Conservation (phyloP, 1,284 basidiomycete genomes). For the Cryptococcus amylolentus region DNA sequence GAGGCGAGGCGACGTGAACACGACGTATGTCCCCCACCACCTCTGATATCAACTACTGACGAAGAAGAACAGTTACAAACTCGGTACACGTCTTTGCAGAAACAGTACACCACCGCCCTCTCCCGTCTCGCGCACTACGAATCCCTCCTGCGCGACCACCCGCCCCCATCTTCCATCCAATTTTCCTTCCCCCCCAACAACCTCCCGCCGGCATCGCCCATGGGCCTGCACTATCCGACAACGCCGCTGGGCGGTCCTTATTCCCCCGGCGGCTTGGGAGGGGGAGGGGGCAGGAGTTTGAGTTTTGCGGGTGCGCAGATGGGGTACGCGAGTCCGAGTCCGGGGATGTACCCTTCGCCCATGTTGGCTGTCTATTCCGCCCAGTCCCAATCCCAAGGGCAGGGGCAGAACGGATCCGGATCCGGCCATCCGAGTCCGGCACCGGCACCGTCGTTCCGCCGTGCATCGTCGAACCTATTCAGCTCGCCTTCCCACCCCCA, state of each 20-base stretch:
- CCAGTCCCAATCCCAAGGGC: too few species aligned
- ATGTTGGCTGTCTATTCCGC: slow-evolving; percentile 3
- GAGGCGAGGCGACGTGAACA: slow-evolving; percentile 31
- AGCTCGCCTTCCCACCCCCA: slow-evolving; percentile 1
- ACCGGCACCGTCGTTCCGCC: too few species aligned
- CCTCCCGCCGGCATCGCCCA: slow-evolving; percentile 12
- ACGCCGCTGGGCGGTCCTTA: too few species aligned
- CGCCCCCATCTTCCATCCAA: too few species aligned
- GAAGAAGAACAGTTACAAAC: slow-evolving; percentile 13
- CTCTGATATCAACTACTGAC: slow-evolving; percentile 2
- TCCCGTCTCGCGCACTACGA: slow-evolving; percentile 11
- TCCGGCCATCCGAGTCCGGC: too few species aligned
- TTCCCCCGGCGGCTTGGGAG: too few species aligned
- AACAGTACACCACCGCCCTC: slow-evolving; percentile 8
- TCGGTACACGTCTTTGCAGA: slow-evolving; percentile 9
- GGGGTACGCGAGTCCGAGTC: slow-evolving; percentile 5
- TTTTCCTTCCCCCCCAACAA: background rate
- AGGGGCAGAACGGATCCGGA: too few species aligned
- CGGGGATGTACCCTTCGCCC: slow-evolving; percentile 31
- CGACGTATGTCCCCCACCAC: slow-evolving; percentile 28
- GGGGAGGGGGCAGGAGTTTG: too few species aligned
- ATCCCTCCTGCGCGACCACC: slow-evolving; percentile 9
- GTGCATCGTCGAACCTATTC: slow-evolving; percentile 3
- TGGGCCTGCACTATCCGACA: background rate
- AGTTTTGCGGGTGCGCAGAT: too few species aligned